phyloP scores from a whole-genome alignment of 768 basidiomycete species.

The Chalciporus piperatus region DNA sequence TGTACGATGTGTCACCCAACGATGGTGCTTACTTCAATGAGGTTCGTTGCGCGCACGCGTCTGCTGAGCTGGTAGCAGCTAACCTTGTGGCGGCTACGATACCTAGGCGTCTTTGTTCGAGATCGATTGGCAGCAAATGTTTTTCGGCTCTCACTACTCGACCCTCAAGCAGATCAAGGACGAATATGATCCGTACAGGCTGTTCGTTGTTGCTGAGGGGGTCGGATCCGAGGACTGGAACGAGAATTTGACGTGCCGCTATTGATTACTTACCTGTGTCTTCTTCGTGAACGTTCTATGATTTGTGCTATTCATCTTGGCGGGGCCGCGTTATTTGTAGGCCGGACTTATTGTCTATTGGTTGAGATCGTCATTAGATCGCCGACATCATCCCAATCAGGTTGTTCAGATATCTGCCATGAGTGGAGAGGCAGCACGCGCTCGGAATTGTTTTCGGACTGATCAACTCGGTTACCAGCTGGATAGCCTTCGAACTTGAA shows the following conservation, averaged over 20 bases:
- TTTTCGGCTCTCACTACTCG: slow-evolving; percentile 46
- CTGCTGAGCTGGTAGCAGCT: neutral
- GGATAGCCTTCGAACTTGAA: too few relatives aligned
- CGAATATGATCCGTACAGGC: slow-evolving; percentile 41
- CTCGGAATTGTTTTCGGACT: too few relatives aligned
- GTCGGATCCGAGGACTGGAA: slow-evolving; percentile 55
- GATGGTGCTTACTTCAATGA: slow-evolving; percentile 50
- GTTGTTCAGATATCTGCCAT: too few relatives aligned
- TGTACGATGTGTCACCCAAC: slow-evolving; percentile 28
- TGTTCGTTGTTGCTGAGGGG: slow-evolving; percentile 47
- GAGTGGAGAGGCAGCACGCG: too few relatives aligned
- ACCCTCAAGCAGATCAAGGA: slow-evolving; percentile 41
- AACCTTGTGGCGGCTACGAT: neutral
- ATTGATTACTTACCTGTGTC: neutral
- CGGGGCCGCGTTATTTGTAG: neutral
- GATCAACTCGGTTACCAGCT: too few relatives aligned
- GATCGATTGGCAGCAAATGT: slow-evolving; percentile 38
- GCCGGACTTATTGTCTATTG: too few relatives aligned
- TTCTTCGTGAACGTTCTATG: too few relatives aligned
- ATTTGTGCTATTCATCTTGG: too few relatives aligned
- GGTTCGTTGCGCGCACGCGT: slow-evolving; percentile 22
- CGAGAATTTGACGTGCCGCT: slow-evolving; percentile 21
- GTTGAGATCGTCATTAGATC: too few relatives aligned
- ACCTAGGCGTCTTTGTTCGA: slow-evolving; percentile 45
- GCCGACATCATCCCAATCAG: too few relatives aligned